Evolutionary conservation across 495 filamentous ascomycete species (phyloP), one percentile per base, ranked within the genome.

Genomic region (Hypomontagnella submonticulosa): DNA sequence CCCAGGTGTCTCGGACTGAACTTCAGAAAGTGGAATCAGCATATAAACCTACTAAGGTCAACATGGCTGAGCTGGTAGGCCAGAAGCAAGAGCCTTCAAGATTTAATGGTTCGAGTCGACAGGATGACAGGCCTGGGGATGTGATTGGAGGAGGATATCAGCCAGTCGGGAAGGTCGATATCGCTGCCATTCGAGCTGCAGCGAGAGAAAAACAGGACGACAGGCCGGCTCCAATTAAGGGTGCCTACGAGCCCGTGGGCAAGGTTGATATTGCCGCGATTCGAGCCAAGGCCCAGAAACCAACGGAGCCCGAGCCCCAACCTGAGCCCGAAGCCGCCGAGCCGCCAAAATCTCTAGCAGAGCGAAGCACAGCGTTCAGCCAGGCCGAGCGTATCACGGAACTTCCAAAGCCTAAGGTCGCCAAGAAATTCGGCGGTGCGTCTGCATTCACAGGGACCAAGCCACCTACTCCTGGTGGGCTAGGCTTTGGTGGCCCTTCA

Each of bases 211-310:
- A 79, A 12, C 77, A 84, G 41, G 90, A 96, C 66, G 91, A 97
- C 51, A 80, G 93, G 43, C 94, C 94, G 4, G 83, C 87, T 4
- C 83, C 86, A 4, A 91, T 97, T 3, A 98, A 96, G 76, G 94
- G 94, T 10, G 84, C 92, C 12, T 98, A 98, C 69, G 89, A 96
- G 75, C 94, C 94, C 1, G 85, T 97, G 33, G 93, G 93, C 3
- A 97, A 96, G 75, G 93, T 97, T 23, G 94, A 97, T 66, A 97
- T 97, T 69, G 91, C 92, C 47, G 93, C 92, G 10, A 97, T 99
- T 75, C 85, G 92, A 56, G 87, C 92, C 0, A 87, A 84, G 73
- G 87, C 93, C 10, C 90, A 93, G 73, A 87, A 83, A 56, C 85
- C 89, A 4, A 71, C 79, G 42, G 80, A 73, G 6, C 1, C 63